Evolutionary conservation across 2,329 filamentous ascomycete genomes (phyloP).

Genomic region (Ascochyta koolunga): DNA sequence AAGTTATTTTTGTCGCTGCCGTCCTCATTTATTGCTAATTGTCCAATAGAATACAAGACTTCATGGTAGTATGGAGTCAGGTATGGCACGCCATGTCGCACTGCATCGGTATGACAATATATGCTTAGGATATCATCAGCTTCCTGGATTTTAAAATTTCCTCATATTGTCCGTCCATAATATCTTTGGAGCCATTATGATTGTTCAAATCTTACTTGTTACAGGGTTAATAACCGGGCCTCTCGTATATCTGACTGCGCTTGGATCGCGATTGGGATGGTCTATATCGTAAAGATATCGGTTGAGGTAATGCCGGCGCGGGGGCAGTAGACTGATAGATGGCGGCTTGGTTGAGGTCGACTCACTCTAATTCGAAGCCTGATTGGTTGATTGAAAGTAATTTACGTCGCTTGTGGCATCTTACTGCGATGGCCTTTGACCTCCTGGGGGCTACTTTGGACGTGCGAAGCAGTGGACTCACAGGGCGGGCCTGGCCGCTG

Average conservation of each 20-base stretch:
- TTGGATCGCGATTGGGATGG: not conserved
- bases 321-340: not conserved
- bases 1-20: too few species aligned
- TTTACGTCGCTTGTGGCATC: too few species aligned
- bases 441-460: too few species aligned
- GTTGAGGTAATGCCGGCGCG: too few species aligned
- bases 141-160: not conserved
- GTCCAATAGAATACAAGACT: too few species aligned
- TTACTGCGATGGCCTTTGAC: too few species aligned
- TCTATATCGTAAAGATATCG: not conserved
- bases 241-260: not conserved
- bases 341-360: not conserved
- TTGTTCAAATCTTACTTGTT: not conserved
- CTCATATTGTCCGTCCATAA: not conserved
- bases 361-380: not conserved
- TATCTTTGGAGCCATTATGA: not conserved
- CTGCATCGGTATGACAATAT: not conserved
- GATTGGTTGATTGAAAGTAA: too few species aligned
- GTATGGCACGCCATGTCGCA: not conserved
- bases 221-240: not conserved
- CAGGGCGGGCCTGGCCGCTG: too few species aligned
- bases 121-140: not conserved
- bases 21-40: too few species aligned
- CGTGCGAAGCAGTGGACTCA: too few species aligned
- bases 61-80: not conserved